Conservation (phyloP, 148 eudicot species). For the Chenopodium formosanum region DNA sequence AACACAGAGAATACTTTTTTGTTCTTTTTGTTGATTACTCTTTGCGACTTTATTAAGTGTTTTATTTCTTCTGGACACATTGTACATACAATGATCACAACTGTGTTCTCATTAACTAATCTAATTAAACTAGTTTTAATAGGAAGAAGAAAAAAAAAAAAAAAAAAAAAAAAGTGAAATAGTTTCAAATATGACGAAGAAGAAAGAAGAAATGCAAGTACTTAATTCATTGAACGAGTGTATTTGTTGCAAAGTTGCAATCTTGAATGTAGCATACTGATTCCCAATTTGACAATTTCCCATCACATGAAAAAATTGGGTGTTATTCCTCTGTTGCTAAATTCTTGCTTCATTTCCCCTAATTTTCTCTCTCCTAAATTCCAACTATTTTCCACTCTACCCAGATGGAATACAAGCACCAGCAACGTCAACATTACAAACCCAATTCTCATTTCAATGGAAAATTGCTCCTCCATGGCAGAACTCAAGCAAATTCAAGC, state of each 20-base stretch:
- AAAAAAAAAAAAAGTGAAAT: too few species aligned
- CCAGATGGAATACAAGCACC: slow-evolving; percentile 57
- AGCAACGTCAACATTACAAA: slow-evolving; percentile 47
- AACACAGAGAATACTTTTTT: too few species aligned
- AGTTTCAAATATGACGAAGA: too few species aligned
- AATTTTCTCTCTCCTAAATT: not conserved
- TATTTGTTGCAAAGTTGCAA: not conserved
- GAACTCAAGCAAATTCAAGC: slow-evolving; percentile 69
- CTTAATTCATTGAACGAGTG: too few species aligned
- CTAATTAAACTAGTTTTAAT: too few species aligned
- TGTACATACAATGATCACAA: too few species aligned
- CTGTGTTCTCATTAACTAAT: too few species aligned
- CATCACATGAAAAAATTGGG: slow-evolving; percentile 24
- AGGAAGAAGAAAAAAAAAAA: too few species aligned
- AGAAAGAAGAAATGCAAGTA: too few species aligned
- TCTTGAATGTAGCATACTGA: not conserved
- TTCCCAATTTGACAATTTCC: not conserved
- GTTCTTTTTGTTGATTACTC: too few species aligned
- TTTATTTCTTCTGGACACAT: too few species aligned
- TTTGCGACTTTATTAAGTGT: too few species aligned
- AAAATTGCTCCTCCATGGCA: slow-evolving; percentile 54
- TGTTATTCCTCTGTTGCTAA: not conserved
- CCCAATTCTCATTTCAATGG: slow-evolving; percentile 61
- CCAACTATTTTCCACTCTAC: slow-evolving; percentile 15
- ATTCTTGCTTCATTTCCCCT: not conserved